Percentiles rank a stretch among this genome's conserved stretches.
Evolutionary conservation across 2,329 filamentous ascomycete genomes (phyloP).

Genomic region (Neofusicoccum parvum): DNA sequence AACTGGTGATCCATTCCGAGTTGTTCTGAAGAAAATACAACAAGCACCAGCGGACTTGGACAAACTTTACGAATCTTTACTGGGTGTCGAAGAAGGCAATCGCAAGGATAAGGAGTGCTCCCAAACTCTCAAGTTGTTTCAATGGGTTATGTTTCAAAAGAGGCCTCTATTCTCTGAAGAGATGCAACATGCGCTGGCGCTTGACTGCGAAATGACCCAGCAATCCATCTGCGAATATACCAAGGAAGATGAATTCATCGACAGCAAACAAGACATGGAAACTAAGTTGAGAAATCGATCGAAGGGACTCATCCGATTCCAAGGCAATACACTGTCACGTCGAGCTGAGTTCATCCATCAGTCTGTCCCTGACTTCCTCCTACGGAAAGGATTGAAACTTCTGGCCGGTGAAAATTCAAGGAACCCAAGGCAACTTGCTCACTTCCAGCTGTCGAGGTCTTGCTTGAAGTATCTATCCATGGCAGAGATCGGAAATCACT

Average conservation of each 20-base stretch:
- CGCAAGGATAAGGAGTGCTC: neutral
- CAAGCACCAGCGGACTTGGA: neutral
- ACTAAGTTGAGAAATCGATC: neutral
- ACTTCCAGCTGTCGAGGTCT: neutral
- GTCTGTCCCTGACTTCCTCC: neutral
- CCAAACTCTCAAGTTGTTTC: neutral
- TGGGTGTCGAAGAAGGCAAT: neutral
- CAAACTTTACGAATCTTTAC: neutral
- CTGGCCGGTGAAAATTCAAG: neutral
- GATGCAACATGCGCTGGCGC: neutral
- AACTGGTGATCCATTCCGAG: neutral
- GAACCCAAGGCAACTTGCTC: neutral
- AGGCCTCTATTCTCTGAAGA: neutral
- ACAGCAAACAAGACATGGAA: neutral
- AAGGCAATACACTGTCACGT: neutral
- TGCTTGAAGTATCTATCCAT: neutral
- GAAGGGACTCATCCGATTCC: neutral
- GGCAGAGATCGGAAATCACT: neutral
- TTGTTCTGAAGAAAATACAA: neutral
- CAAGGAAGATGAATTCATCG: neutral
- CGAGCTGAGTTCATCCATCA: neutral
- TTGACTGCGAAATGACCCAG: neutral
- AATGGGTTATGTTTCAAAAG: neutral
- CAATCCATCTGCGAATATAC: neutral
- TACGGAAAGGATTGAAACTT: accelerated